These are phyloP conservation scores for Balansia obtecta DNA, from an alignment of 2,329 filamentous ascomycete species.

Conservation along the genomic window DNA sequence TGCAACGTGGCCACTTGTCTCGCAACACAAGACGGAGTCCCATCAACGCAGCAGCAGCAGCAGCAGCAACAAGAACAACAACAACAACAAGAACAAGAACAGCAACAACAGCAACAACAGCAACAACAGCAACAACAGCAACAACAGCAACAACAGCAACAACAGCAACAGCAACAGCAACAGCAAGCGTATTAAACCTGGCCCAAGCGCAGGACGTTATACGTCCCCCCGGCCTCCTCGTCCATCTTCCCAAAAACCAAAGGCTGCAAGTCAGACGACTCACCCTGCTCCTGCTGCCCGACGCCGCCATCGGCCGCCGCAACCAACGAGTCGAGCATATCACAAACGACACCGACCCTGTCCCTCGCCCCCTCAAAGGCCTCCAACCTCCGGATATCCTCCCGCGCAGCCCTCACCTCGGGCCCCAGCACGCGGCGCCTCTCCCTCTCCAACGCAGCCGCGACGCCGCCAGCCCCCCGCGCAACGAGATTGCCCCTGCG, in stretches of 20 bases:
- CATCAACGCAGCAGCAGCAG: neutral
- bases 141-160: neutral
- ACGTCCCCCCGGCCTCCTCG: neutral
- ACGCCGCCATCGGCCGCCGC: neutral
- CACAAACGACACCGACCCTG: constrained; percentile 14
- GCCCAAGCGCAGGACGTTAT: constrained; percentile 8
- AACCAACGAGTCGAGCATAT: constrained; percentile 14
- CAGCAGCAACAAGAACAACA: neutral
- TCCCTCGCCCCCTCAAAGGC: constrained; percentile 10
- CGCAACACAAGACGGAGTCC: neutral
- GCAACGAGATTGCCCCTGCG: constrained; percentile 25
- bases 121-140: neutral
- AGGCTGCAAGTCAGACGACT: constrained; percentile 10
- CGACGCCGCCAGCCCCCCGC: constrained; percentile 10
- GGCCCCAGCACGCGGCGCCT: constrained; percentile 15
- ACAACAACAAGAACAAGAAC: neutral
- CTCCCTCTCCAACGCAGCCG: constrained; percentile 15
- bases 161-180: neutral
- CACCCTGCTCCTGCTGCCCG: neutral
- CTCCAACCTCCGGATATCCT: constrained; percentile 15
- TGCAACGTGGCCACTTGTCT: neutral
- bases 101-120: neutral
- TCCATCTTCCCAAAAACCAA: constrained; percentile 11
- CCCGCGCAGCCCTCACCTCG: constrained; percentile 14
- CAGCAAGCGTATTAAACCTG: neutral